Conservation (phyloP, 2,329 filamentous ascomycete genomes). For the Fusarium caatingaense region DNA sequence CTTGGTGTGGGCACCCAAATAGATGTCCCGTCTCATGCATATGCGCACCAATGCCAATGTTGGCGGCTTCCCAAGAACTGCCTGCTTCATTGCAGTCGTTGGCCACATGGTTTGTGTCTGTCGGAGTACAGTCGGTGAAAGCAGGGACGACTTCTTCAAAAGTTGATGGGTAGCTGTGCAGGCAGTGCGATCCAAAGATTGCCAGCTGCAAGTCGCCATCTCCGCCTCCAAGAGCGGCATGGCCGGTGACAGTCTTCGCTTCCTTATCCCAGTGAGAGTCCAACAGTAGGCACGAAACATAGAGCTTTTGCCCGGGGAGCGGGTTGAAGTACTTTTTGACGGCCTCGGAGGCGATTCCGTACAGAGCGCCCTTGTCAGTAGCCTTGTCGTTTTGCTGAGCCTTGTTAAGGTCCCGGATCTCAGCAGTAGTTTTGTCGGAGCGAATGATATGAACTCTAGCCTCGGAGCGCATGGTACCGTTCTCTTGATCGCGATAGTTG, state of each 20-base stretch:
- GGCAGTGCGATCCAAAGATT: conserved; percentile 90
- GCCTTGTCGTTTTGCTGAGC: conserved; percentile 82
- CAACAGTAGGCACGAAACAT: conserved; percentile 87
- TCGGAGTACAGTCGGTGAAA: conserved; percentile 90
- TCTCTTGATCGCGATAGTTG: conserved; percentile 77
- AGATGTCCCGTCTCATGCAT: conserved; percentile 91
- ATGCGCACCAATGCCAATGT: conserved; percentile 92
- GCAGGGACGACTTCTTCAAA: conserved; percentile 91
- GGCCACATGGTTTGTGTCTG: conserved; percentile 81
- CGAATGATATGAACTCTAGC: conserved; percentile 90
- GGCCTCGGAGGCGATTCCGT: conserved; percentile 79
- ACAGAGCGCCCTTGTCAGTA: conserved; percentile 78
- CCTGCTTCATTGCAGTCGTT: conserved; percentile 90
- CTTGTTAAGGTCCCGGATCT: conserved; percentile 80
- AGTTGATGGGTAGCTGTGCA: conserved; percentile 90
- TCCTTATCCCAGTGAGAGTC: conserved; percentile 88
- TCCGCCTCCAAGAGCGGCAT: conserved; percentile 84
- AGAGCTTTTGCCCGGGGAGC: conserved; percentile 81
- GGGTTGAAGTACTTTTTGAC: conserved; percentile 82
- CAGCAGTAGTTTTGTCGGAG: conserved; percentile 83
- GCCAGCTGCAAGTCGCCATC: conserved; percentile 81
- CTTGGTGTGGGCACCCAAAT: conserved; percentile 90
- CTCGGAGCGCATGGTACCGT: conserved; percentile 84
- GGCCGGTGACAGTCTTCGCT: conserved; percentile 77
- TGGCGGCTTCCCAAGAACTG: conserved; percentile 95